phyloP scores from a whole-genome alignment of 495 filamentous ascomycete genomes.

The Aspergillus sclerotioniger region DNA sequence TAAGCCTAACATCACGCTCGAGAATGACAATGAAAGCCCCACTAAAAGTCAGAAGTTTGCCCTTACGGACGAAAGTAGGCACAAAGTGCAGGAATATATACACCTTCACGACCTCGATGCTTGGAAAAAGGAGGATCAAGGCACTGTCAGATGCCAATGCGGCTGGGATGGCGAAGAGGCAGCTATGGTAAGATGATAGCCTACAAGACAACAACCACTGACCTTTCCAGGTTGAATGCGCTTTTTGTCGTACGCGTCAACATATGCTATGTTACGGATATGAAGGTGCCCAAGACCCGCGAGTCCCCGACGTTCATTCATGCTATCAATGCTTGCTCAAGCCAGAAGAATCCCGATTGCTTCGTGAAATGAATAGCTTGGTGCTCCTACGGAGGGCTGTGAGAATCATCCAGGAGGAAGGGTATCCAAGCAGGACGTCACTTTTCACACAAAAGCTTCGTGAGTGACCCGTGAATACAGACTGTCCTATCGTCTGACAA shows the following conservation, averaged over 20 bases:
- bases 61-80: constrained; percentile 12
- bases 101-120: not conserved
- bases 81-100: constrained; percentile 14
- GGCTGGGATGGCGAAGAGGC: constrained; percentile 38
- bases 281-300: constrained; percentile 21
- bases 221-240: constrained; percentile 39
- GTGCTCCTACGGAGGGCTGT: constrained; percentile 33
- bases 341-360: constrained; percentile 27
- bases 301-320: constrained; percentile 37
- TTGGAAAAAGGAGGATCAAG: constrained; percentile 2
- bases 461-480: constrained; percentile 16
- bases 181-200: constrained; percentile 36
- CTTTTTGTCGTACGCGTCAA: constrained; percentile 47
- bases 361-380: constrained; percentile 34
- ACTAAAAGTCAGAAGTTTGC: constrained; percentile 1
- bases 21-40: not conserved
- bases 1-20: not conserved
- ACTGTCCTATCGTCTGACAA: constrained; percentile 15
- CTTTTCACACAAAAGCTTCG: constrained; percentile 26
- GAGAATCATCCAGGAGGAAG: constrained; percentile 26
- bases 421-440: constrained; percentile 23
- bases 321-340: constrained; percentile 51
- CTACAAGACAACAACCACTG: constrained; percentile 2
- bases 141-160: constrained; percentile 40
- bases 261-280: constrained; percentile 52